Conservation (phyloP, 768 basidiomycete species). For the Boletus bicolor region DNA sequence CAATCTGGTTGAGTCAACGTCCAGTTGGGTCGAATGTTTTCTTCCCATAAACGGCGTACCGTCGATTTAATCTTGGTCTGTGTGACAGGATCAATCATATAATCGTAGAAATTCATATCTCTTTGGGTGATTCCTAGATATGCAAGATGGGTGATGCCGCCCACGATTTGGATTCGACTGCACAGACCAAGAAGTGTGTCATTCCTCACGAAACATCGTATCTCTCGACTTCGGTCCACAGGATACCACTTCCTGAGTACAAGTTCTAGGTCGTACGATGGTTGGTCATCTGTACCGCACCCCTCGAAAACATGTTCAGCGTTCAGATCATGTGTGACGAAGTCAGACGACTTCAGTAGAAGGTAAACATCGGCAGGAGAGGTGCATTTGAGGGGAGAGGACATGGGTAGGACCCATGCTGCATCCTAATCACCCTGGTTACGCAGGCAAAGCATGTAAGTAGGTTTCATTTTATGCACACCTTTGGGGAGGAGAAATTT, state of each 20-base stretch:
- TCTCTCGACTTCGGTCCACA: conserved; percentile 78
- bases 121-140: conserved; percentile 77
- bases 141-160: neutral
- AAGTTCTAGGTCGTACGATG: conserved; percentile 68
- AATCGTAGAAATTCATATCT: conserved; percentile 86
- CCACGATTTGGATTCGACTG: neutral
- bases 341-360: conserved; percentile 89
- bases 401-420: conserved; percentile 83
- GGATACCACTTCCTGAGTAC: conserved; percentile 90
- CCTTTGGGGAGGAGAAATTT: conserved; percentile 94
- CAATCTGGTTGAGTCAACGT: conserved; percentile 54
- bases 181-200: conserved; percentile 64
- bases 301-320: conserved; percentile 62
- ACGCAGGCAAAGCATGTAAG: neutral
- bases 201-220: conserved; percentile 86
- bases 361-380: conserved; percentile 89
- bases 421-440: conserved; percentile 63
- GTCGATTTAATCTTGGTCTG: conserved; percentile 49
- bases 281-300: conserved; percentile 35
- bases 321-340: conserved; percentile 75
- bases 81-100: conserved; percentile 63
- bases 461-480: conserved; percentile 29
- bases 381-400: conserved; percentile 82
- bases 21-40: conserved; percentile 61
- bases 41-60: conserved; percentile 64